Evolutionary conservation across 805 yeast genomes (phyloP).

Genomic region (Blastobotrys robertii): DNA sequence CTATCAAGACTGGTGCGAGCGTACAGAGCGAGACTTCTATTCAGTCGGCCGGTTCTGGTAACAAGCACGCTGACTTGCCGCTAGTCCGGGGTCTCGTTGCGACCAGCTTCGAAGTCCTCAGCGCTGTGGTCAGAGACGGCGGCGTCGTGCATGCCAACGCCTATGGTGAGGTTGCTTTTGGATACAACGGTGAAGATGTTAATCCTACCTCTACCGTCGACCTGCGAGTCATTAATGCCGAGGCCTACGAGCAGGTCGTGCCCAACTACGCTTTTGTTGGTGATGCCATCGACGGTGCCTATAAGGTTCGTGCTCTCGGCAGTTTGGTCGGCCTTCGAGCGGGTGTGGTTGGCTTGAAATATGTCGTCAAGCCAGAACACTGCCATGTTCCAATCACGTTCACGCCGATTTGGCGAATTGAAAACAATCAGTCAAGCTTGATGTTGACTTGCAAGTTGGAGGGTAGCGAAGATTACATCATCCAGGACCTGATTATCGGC

Average conservation of each 20-base stretch:
- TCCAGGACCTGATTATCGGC: conserved; percentile 52
- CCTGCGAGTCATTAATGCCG: conserved; percentile 21
- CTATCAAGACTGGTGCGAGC: conserved; percentile 3
- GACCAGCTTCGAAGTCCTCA: conserved; percentile 77
- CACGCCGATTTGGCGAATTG: conserved; percentile 85
- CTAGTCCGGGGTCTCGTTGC: conserved; percentile 41
- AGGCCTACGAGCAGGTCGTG: conserved; percentile 36
- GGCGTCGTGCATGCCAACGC: conserved; percentile 47
- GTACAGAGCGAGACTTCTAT: conserved; percentile 5
- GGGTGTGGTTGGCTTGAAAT: conserved; percentile 66
- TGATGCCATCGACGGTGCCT: conserved; percentile 22
- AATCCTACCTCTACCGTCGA: conserved; percentile 3
- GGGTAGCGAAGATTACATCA: conserved; percentile 29
- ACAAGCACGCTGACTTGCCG: background rate
- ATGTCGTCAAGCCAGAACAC: conserved; percentile 42
- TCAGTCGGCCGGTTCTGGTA: conserved; percentile 21
- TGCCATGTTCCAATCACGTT: conserved; percentile 49
- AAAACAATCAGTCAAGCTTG: conserved; percentile 73
- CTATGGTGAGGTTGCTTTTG: conserved; percentile 81
- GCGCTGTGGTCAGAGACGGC: conserved; percentile 67
- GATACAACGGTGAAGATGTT: conserved; percentile 36
- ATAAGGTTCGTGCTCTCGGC: conserved; percentile 7
- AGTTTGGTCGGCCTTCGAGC: conserved; percentile 6
- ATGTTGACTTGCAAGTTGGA: conserved; percentile 59
- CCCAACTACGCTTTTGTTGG: conserved; percentile 48